A percentile compares a stretch with the other conserved stretches of the same genome.
These are phyloP conservation scores for Westerdykella sp. DNA, from an alignment of 2,329 filamentous ascomycete species.

Conservation along the genomic window DNA sequence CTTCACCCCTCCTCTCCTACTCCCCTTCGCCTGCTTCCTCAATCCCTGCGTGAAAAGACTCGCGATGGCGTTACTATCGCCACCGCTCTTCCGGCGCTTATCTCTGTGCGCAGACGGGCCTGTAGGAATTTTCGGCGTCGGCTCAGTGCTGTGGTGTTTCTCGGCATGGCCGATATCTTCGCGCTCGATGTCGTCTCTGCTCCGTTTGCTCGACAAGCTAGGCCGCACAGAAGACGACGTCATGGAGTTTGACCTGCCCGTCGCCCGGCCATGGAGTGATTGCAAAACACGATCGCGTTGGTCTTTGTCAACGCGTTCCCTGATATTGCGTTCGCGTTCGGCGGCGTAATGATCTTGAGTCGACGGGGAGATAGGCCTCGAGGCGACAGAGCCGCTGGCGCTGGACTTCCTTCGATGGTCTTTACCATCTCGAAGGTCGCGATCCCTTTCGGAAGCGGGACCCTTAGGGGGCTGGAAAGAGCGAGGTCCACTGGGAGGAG, in stretches of 20 bases:
- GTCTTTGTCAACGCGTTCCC: constrained; percentile 19
- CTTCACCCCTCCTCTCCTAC: constrained; percentile 27
- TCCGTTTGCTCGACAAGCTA: constrained; percentile 21
- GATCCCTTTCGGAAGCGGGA: constrained; percentile 31
- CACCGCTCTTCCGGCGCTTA: constrained; percentile 24
- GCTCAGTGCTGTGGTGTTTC: not conserved
- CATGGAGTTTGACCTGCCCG: not conserved
- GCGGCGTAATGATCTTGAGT: constrained; percentile 57
- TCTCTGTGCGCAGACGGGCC: constrained; percentile 28
- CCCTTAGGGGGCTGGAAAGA: constrained; percentile 33
- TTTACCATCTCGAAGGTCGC: constrained; percentile 14
- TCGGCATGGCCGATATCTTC: not conserved
- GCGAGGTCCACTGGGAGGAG: constrained; percentile 35
- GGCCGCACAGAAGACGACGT: constrained; percentile 3
- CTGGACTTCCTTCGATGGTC: constrained; percentile 10
- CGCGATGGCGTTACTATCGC: constrained; percentile 20
- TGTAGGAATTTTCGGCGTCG: constrained; percentile 14
- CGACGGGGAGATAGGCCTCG: constrained; percentile 8
- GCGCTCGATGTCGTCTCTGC: constrained; percentile 19
- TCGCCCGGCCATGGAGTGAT: not conserved
- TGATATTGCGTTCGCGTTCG: constrained; percentile 53
- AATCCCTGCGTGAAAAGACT: constrained; percentile 25
- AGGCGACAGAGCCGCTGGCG: not conserved
- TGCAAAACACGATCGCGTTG: constrained; percentile 17
- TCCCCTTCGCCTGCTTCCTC: constrained; percentile 24